These are phyloP conservation scores for Backusella psychrophila DNA, from an alignment of 192 early-diverging fungal species.

Conservation along the genomic window DNA sequence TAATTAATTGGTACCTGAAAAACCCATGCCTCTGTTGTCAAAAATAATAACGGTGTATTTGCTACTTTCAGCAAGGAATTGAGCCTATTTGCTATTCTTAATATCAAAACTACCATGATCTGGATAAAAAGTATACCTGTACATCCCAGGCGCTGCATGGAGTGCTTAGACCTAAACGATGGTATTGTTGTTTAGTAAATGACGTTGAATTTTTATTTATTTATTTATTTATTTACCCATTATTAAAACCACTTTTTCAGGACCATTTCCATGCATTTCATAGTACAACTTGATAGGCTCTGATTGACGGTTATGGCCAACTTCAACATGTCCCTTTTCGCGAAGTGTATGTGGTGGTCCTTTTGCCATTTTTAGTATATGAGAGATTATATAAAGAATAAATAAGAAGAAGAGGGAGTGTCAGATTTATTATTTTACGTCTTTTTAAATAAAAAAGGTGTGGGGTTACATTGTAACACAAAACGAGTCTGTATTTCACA, in stretches of 20 bases:
- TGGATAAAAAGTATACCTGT: slow-evolving; percentile 17
- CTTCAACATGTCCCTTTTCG: slow-evolving; percentile 42
- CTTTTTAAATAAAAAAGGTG: background rate
- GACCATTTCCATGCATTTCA: slow-evolving; percentile 72
- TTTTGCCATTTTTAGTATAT: background rate
- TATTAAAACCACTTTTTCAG: slow-evolving; percentile 66
- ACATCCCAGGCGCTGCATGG: slow-evolving; percentile 43
- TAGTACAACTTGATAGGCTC: slow-evolving; percentile 69
- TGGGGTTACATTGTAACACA: background rate
- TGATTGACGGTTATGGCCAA: slow-evolving; percentile 33
- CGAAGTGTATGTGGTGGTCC: background rate
- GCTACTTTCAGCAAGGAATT: slow-evolving; percentile 60
- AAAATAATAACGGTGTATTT: slow-evolving; percentile 75
- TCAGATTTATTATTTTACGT: background rate
- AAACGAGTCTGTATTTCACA: background rate
- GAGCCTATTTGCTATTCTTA: slow-evolving; percentile 41
- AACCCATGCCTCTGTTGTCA: slow-evolving; percentile 84
- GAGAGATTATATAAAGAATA: background rate
- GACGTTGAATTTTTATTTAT: background rate
- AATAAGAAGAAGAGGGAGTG: background rate
- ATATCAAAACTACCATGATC: background rate
- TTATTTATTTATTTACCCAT: slow-evolving; percentile 53
- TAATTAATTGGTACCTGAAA: slow-evolving; percentile 36
- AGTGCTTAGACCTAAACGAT: slow-evolving; percentile 17
- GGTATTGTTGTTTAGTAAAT: background rate